Percentiles rank a stretch among this genome's conserved stretches.
Conservation (phyloP, 2,329 filamentous ascomycete species). For the Penicillium sp. region DNA sequence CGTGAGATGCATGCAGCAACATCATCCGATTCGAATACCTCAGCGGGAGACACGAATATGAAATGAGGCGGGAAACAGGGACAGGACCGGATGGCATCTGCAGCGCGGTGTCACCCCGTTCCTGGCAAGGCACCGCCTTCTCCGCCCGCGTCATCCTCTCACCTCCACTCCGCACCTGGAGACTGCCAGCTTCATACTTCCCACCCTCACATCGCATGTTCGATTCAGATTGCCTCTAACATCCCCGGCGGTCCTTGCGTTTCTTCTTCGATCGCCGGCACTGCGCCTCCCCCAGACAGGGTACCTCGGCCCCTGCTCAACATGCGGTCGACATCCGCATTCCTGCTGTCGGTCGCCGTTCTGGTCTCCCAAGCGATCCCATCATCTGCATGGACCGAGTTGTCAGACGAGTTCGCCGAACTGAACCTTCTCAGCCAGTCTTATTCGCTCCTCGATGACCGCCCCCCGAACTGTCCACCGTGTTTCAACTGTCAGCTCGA, state of each 20-base stretch:
- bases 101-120: too few relatives aligned
- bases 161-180: slow-evolving; percentile 16
- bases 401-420: too few relatives aligned
- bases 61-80: too few relatives aligned
- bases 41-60: too few relatives aligned
- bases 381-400: slow-evolving; percentile 46
- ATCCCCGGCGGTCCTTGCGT: slow-evolving; percentile 9
- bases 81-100: too few relatives aligned
- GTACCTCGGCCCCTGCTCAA: slow-evolving; percentile 14
- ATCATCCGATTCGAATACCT: too few relatives aligned
- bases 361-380: slow-evolving; percentile 26
- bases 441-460: slow-evolving; percentile 68
- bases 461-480: slow-evolving; percentile 53
- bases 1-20: too few relatives aligned
- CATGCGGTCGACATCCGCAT: slow-evolving; percentile 28
- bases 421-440: slow-evolving; percentile 63
- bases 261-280: slow-evolving; percentile 9
- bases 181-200: slow-evolving; percentile 4
- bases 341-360: slow-evolving; percentile 26
- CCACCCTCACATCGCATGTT: slow-evolving; percentile 2
- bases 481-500: slow-evolving; percentile 98
- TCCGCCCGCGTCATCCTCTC: slow-evolving; percentile 35
- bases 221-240: slow-evolving; percentile 2
- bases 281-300: slow-evolving; percentile 7
- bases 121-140: slow-evolving; percentile 27